phyloP scores from a whole-genome alignment of 1,284 basidiomycete species.

The Irpex sp. region DNA sequence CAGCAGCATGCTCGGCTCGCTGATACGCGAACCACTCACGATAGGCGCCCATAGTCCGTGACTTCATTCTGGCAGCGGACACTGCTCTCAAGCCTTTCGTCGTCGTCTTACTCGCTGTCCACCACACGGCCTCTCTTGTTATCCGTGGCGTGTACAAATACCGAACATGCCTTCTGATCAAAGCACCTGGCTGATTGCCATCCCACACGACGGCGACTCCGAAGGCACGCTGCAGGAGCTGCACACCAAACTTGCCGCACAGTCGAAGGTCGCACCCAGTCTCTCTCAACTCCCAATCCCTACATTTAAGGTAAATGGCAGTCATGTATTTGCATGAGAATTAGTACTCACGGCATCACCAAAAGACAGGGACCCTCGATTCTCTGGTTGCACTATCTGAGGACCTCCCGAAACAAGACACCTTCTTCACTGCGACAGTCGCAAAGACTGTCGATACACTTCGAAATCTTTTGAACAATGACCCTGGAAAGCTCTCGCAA shows the following conservation, averaged over 20 bases:
- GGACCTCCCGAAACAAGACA: slow-evolving; percentile 88
- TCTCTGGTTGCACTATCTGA: slow-evolving; percentile 89
- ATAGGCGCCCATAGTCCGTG: slow-evolving; percentile 8
- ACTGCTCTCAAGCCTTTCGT: background rate
- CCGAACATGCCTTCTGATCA: slow-evolving; percentile 77
- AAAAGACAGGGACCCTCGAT: slow-evolving; percentile 92
- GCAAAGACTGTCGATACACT: slow-evolving; percentile 95
- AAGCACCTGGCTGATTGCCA: slow-evolving; percentile 77
- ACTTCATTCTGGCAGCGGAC: slow-evolving; percentile 8
- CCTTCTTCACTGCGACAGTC: slow-evolving; percentile 83
- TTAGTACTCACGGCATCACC: background rate
- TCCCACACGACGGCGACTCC: slow-evolving; percentile 73
- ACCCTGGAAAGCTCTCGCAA: slow-evolving; percentile 77
- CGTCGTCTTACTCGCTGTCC: background rate
- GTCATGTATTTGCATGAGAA: too few species aligned
- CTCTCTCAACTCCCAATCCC: slow-evolving; percentile 65
- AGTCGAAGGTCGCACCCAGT: slow-evolving; percentile 48
- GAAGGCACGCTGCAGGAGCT: slow-evolving; percentile 63
- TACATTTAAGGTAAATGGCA: slow-evolving; percentile 64
- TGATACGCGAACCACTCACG: too few species aligned
- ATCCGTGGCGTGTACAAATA: slow-evolving; percentile 3
- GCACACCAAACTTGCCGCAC: slow-evolving; percentile 39
- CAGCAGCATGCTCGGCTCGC: too few species aligned
- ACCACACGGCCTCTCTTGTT: background rate
- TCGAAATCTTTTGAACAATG: slow-evolving; percentile 88